Percentiles rank a stretch among this genome's conserved stretches.
phyloP scores from a whole-genome alignment of 2,329 filamentous ascomycete species.

The Xylariaceae sp. region DNA sequence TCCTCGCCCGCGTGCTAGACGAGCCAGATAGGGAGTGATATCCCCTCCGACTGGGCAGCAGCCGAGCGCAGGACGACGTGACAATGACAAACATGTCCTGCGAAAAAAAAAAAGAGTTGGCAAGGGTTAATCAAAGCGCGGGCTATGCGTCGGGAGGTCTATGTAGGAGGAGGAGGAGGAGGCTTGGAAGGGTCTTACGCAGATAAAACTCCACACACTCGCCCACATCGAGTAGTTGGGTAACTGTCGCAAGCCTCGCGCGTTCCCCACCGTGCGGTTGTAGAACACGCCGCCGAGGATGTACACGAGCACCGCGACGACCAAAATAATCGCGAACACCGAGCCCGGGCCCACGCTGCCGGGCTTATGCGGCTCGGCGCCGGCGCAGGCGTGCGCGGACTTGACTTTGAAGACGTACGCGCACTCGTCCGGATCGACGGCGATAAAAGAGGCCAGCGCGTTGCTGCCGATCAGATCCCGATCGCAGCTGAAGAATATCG shows the following conservation, averaged over 20 bases:
- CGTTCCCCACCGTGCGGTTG: constrained; percentile 89
- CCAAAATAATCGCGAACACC: constrained; percentile 82
- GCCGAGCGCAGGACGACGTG: constrained; percentile 63
- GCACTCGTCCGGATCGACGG: constrained; percentile 78
- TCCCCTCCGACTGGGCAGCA: constrained; percentile 59
- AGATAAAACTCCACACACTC: constrained; percentile 76
- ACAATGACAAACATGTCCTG: constrained; percentile 63
- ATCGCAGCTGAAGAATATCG: constrained; percentile 92
- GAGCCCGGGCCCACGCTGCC: constrained; percentile 65
- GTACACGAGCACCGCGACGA: constrained; percentile 76
- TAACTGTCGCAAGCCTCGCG: constrained; percentile 89
- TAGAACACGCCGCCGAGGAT: constrained; percentile 90
- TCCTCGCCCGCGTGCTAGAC: constrained; percentile 40
- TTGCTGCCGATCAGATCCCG: constrained; percentile 64
- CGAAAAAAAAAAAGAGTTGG: neutral
- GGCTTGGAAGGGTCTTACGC: constrained; percentile 50
- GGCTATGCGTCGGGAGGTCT: constrained; percentile 4
- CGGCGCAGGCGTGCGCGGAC: constrained; percentile 72
- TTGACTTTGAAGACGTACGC: constrained; percentile 94
- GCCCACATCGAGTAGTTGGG: constrained; percentile 94
- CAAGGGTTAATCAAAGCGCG: constrained; percentile 16
- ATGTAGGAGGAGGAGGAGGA: neutral
- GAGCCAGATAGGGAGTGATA: constrained; percentile 60
- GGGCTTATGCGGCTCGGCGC: constrained; percentile 64
- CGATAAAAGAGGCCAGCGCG: constrained; percentile 77